Conservation (phyloP, 306 rosid genomes). For the Macrotyloma uniflorum region DNA sequence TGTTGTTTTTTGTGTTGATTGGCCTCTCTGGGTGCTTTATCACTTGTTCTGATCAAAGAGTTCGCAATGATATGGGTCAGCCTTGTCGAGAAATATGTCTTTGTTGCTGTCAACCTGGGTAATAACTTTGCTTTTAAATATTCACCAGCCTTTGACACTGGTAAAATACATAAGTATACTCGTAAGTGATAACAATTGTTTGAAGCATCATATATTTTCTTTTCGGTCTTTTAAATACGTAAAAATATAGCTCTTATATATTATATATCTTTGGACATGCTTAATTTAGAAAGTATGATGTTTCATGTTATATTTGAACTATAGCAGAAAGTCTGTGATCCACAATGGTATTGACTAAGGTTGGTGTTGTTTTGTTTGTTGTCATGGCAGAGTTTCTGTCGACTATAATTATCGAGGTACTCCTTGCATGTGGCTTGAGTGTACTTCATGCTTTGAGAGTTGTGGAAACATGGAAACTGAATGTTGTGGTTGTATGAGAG, state of each 20-base stretch:
- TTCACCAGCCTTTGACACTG: neutral
- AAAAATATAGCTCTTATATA: neutral
- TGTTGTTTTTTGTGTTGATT: conserved; percentile 74
- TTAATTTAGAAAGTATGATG: conserved; percentile 1
- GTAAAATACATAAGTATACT: conserved; percentile 22
- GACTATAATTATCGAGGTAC: conserved; percentile 84
- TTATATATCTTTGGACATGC: conserved; percentile 13
- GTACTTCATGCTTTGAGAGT: conserved; percentile 79
- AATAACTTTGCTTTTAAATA: conserved; percentile 28
- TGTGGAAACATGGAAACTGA: conserved; percentile 76
- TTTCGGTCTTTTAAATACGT: neutral
- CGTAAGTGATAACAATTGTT: neutral
- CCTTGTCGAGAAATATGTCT: conserved; percentile 85
- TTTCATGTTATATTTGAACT: neutral
- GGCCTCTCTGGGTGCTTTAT: conserved; percentile 86
- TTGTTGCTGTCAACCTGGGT: conserved; percentile 92
- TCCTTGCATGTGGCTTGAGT: conserved; percentile 77
- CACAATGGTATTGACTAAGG: neutral
- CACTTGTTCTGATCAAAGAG: conserved; percentile 80
- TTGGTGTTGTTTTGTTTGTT: conserved; percentile 31
- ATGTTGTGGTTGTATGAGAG: conserved; percentile 83
- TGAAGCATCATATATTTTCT: conserved; percentile 17
- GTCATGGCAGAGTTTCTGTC: conserved; percentile 60
- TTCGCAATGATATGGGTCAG: conserved; percentile 82
- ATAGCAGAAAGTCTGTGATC: conserved; percentile 3